phyloP scores from a whole-genome alignment of 129 eudicot genomes.

The Solidago caesia region DNA sequence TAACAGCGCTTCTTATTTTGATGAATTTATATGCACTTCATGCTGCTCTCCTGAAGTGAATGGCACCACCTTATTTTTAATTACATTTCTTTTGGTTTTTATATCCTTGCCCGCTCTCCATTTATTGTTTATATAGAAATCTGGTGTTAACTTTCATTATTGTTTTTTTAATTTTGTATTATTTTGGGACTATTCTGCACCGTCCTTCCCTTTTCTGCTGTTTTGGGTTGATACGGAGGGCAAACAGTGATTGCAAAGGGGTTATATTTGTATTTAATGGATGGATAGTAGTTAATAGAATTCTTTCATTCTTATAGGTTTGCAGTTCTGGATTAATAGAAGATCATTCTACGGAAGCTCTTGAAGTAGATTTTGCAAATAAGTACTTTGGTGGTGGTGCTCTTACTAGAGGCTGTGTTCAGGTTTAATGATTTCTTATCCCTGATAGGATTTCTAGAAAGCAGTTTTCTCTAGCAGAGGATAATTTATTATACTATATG shows the following conservation, averaged over 20 bases:
- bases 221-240: neutral
- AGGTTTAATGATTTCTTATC: slow-evolving; percentile 41
- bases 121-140: neutral
- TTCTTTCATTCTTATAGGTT: slow-evolving; percentile 45
- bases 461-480: neutral
- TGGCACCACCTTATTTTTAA: neutral
- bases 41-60: neutral
- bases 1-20: neutral
- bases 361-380: slow-evolving; percentile 96
- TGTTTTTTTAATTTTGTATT: neutral
- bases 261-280: neutral
- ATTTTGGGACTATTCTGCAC: slow-evolving; percentile 15
- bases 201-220: neutral
- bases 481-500: neutral
- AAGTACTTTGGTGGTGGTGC: slow-evolving; percentile 89
- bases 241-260: neutral
- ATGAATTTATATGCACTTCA: neutral
- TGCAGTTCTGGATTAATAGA: slow-evolving; percentile 71
- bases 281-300: slow-evolving; percentile 18
- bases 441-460: slow-evolving; percentile 1
- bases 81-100: neutral
- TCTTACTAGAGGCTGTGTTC: slow-evolving; percentile 81
- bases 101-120: neutral
- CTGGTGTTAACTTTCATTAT: neutral
- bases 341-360: slow-evolving; percentile 61